Percentiles rank a stretch among this genome's conserved stretches.
phyloP scores from a whole-genome alignment of 2,329 filamentous ascomycete genomes.

The Monilinia laxa region DNA sequence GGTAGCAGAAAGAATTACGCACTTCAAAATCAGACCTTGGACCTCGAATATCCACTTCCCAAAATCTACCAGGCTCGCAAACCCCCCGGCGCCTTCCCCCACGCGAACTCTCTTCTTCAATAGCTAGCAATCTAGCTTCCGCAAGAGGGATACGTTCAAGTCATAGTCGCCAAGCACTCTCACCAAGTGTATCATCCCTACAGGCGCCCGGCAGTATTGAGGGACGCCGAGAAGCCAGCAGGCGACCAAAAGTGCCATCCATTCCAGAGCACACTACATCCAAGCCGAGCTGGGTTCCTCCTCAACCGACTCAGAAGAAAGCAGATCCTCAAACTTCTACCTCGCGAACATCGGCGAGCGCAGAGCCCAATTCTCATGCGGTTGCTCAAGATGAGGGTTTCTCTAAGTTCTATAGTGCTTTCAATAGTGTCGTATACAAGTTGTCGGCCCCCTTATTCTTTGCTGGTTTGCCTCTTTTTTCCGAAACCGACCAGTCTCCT shows the following conservation, averaged over 20 bases:
- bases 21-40: conserved; percentile 38
- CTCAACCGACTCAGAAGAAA: conserved; percentile 40
- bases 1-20: conserved; percentile 40
- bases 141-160: conserved; percentile 74
- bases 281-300: conserved; percentile 54
- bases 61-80: conserved; percentile 34
- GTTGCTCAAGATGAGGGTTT: conserved; percentile 71
- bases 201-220: conserved; percentile 71
- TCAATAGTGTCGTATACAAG: conserved; percentile 83
- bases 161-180: conserved; percentile 65
- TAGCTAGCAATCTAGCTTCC: conserved; percentile 83
- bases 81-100: conserved; percentile 47
- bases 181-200: conserved; percentile 71
- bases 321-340: conserved; percentile 33
- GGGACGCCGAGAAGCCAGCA: conserved; percentile 50
- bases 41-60: conserved; percentile 35
- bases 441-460: conserved; percentile 90
- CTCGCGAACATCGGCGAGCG: conserved; percentile 40
- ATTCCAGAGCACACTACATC: conserved; percentile 52
- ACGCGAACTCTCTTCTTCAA: conserved; percentile 75
- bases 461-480: conserved; percentile 78
- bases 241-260: conserved; percentile 51
- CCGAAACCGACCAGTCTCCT: conserved; percentile 46
- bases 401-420: conserved; percentile 86
- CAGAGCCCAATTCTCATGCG: conserved; percentile 31